phyloP scores from a whole-genome alignment of 2,329 filamentous ascomycete species.

The Cordyceps militaris region DNA sequence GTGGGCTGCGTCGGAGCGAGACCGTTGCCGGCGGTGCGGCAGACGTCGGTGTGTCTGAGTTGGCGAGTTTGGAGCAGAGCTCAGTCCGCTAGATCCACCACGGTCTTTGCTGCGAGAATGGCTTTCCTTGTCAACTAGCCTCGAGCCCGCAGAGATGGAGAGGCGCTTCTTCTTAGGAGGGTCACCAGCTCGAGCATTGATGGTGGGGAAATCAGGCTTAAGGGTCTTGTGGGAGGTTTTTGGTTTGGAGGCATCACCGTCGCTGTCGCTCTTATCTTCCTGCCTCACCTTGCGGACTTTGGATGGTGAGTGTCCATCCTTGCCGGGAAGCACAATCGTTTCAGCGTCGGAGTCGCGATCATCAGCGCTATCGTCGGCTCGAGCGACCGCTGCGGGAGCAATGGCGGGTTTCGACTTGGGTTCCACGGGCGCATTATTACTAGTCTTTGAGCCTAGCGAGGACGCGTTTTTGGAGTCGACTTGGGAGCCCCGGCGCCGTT shows the following conservation, averaged over 20 bases:
- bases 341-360: slow-evolving; percentile 65
- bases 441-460: slow-evolving; percentile 9
- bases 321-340: slow-evolving; percentile 61
- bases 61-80: slow-evolving; percentile 52
- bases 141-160: slow-evolving; percentile 20
- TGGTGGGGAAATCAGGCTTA: slow-evolving; percentile 28
- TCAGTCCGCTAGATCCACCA: slow-evolving; percentile 43
- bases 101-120: slow-evolving; percentile 40
- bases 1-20: slow-evolving; percentile 32
- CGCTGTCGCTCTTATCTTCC: slow-evolving; percentile 55
- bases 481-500: slow-evolving; percentile 21
- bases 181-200: slow-evolving; percentile 18
- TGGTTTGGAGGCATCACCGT: slow-evolving; percentile 33
- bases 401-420: slow-evolving; percentile 20
- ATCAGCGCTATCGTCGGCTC: slow-evolving; percentile 31
- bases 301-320: slow-evolving; percentile 56
- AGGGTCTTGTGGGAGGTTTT: slow-evolving; percentile 27
- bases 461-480: slow-evolving; percentile 10
- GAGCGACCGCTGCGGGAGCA: slow-evolving; percentile 26
- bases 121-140: slow-evolving; percentile 32
- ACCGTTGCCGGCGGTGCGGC: slow-evolving; percentile 26
- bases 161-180: slow-evolving; percentile 44
- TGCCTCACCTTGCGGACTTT: slow-evolving; percentile 59
- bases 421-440: slow-evolving; percentile 9
- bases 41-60: slow-evolving; percentile 32